Percentiles rank a stretch among this genome's conserved stretches.
These are phyloP conservation scores for Umbilicaria muhlenbergii DNA, from an alignment of 495 filamentous ascomycete genomes.

Conservation along the genomic window DNA sequence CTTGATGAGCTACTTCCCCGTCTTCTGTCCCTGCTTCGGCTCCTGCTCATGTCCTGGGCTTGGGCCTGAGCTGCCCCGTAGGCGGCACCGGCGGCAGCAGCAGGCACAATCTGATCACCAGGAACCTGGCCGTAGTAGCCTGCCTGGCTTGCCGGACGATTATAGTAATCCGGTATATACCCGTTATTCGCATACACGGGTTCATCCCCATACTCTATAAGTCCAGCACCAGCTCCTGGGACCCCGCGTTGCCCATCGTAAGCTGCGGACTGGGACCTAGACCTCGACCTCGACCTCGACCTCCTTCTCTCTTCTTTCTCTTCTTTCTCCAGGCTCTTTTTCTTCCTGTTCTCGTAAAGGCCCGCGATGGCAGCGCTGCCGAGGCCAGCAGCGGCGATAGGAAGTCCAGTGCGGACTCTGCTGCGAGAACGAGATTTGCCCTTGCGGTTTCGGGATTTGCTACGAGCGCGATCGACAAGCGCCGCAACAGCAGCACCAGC, in stretches of 20 bases:
- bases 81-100: constrained; percentile 19
- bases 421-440: constrained; percentile 39
- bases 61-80: constrained; percentile 23
- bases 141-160: constrained; percentile 25
- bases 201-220: constrained; percentile 70
- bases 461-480: constrained; percentile 55
- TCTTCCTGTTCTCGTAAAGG: constrained; percentile 63
- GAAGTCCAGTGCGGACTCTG: constrained; percentile 41
- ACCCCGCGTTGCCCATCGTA: constrained; percentile 40
- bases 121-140: constrained; percentile 22
- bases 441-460: constrained; percentile 46
- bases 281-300: constrained; percentile 30
- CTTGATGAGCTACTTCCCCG: constrained; percentile 26
- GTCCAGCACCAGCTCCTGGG: constrained; percentile 46
- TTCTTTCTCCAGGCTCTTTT: constrained; percentile 30
- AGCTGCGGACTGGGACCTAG: constrained; percentile 39
- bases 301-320: constrained; percentile 25
- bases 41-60: constrained; percentile 12
- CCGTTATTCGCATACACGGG: constrained; percentile 34
- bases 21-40: constrained; percentile 22
- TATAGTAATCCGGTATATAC: constrained; percentile 35
- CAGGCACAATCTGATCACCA: constrained; percentile 21
- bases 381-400: constrained; percentile 58
- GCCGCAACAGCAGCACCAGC: constrained; percentile 68
- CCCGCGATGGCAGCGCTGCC: constrained; percentile 67